phyloP scores from a whole-genome alignment of 352 stramenopile genomes.

The Globisporangium viniferum region DNA sequence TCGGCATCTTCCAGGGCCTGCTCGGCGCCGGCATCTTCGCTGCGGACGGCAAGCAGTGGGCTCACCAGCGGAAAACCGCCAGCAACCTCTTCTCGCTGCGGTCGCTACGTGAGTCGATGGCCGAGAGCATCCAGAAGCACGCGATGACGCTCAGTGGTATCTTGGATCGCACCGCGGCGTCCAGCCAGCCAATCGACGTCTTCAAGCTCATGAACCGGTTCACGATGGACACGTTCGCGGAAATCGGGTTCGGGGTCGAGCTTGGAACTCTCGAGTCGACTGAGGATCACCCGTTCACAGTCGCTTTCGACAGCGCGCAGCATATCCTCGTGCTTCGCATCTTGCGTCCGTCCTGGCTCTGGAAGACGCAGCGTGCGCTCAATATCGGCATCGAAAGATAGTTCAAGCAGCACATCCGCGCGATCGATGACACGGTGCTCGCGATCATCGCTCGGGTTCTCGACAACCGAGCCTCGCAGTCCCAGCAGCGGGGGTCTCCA shows the following conservation, averaged over 20 bases:
- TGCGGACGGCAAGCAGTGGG: slow-evolving; percentile 30
- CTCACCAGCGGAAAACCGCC: slow-evolving; percentile 46
- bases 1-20: too few relatives aligned
- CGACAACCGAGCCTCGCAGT: background rate
- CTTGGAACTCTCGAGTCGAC: slow-evolving; percentile 3
- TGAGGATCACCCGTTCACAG: slow-evolving; percentile 27
- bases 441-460: slow-evolving; percentile 16
- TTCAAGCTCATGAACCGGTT: slow-evolving; percentile 21
- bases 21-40: slow-evolving; percentile 19
- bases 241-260: slow-evolving; percentile 32
- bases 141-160: slow-evolving; percentile 10
- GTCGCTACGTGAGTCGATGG: slow-evolving; percentile 40
- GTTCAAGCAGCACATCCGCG: background rate
- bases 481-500: too few relatives aligned
- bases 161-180: background rate
- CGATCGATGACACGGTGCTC: slow-evolving; percentile 8
- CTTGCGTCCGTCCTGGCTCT: slow-evolving; percentile 33
- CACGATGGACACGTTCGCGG: slow-evolving; percentile 29
- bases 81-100: slow-evolving; percentile 47
- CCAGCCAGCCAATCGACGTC: background rate
- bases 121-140: background rate
- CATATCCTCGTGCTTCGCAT: slow-evolving; percentile 25
- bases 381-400: slow-evolving; percentile 25
- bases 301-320: slow-evolving; percentile 38
- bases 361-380: slow-evolving; percentile 30